These are phyloP conservation scores for Beauveria scarabaeidicola DNA, from an alignment of 2,329 filamentous ascomycete species.

Conservation along the genomic window DNA sequence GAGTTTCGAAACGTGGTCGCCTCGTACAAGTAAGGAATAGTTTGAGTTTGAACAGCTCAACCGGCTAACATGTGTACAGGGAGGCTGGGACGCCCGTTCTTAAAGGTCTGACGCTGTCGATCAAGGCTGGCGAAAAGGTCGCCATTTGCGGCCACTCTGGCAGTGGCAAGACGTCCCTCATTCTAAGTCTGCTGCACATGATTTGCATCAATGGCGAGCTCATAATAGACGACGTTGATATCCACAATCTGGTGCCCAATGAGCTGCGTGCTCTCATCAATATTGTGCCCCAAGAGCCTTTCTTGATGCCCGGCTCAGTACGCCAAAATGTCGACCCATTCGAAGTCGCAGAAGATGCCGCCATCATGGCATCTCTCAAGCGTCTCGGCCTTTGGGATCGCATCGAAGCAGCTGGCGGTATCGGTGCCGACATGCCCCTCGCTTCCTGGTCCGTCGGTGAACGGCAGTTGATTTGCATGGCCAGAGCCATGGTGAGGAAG, in stretches of 20 bases:
- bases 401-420: constrained; percentile 30
- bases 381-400: constrained; percentile 35
- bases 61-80: background rate
- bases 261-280: constrained; percentile 36
- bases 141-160: constrained; percentile 37
- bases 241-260: constrained; percentile 28
- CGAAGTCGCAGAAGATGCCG: constrained; percentile 26
- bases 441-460: constrained; percentile 32
- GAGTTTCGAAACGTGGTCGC: constrained; percentile 21
- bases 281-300: constrained; percentile 41
- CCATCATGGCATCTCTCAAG: constrained; percentile 33
- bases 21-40: constrained; percentile 1
- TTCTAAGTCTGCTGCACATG: constrained; percentile 37
- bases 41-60: background rate
- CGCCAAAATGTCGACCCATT: constrained; percentile 41
- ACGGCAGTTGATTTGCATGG: constrained; percentile 34
- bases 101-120: constrained; percentile 21
- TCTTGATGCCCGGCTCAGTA: constrained; percentile 37
- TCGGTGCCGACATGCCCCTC: constrained; percentile 25
- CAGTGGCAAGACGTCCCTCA: constrained; percentile 27
- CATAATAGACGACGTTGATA: constrained; percentile 32
- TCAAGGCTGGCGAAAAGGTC: constrained; percentile 27
- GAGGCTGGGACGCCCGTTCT: constrained; percentile 16
- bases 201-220: constrained; percentile 36
- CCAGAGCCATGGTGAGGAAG: constrained; percentile 26